Conservation (phyloP, 257 asterid genomes). For the Ophiorrhiza pumila region DNA sequence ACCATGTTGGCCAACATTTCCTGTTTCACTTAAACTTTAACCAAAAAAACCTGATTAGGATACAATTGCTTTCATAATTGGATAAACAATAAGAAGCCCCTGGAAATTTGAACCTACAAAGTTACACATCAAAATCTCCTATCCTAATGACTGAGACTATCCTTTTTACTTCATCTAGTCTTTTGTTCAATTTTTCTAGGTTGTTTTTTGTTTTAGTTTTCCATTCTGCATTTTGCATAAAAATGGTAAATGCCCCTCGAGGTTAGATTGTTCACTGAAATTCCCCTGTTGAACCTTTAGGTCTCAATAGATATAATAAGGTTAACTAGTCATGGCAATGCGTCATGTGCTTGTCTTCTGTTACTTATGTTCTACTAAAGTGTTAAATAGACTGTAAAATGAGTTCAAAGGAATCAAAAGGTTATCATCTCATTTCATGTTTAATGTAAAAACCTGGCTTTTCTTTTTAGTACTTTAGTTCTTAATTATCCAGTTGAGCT, state of each 20-base stretch:
- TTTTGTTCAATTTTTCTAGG: neutral
- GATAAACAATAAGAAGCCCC: neutral
- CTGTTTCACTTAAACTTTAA: neutral
- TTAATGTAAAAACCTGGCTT: slow-evolving; percentile 1
- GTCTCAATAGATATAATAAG: neutral
- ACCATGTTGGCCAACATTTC: neutral
- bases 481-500: neutral
- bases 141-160: neutral
- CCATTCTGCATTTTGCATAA: neutral
- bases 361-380: neutral
- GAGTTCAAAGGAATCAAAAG: neutral
- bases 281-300: no score
- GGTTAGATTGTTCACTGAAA: neutral
- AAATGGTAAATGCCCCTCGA: neutral
- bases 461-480: neutral
- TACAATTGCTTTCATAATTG: neutral
- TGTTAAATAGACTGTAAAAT: neutral
- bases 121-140: neutral
- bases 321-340: neutral
- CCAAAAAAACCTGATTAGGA: neutral
- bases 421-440: neutral
- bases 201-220: neutral
- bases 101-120: neutral
- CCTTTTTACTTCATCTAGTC: neutral
- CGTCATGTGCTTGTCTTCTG: neutral